phyloP scores from a whole-genome alignment of 768 basidiomycete species.

The Coprinopsis sp. region DNA sequence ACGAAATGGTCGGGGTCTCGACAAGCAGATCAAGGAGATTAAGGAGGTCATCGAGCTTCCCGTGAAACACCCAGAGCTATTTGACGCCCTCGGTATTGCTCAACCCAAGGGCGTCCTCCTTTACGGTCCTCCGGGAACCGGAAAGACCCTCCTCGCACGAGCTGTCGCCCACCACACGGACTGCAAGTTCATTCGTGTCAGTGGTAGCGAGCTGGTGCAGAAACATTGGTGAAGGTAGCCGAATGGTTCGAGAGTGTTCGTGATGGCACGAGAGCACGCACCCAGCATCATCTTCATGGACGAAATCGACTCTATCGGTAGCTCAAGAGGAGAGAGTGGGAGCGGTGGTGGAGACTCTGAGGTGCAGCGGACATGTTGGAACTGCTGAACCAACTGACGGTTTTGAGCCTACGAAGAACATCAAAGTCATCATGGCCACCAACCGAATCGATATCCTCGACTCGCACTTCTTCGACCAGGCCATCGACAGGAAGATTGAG shows the following conservation, averaged over 20 bases:
- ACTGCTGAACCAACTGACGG: slow-evolving; percentile 83
- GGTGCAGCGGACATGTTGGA: slow-evolving; percentile 92
- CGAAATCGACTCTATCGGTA: slow-evolving; percentile 97
- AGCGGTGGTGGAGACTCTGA: slow-evolving; percentile 86
- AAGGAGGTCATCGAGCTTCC: slow-evolving; percentile 95
- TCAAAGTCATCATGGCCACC: slow-evolving; percentile 95
- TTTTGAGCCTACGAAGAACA: slow-evolving; percentile 96
- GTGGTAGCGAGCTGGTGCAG: slow-evolving; percentile 91
- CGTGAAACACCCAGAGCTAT: slow-evolving; percentile 95
- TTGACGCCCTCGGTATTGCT: slow-evolving; percentile 93
- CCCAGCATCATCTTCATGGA: slow-evolving; percentile 99
- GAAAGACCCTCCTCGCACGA: slow-evolving; percentile 91
- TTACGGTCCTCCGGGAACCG: slow-evolving; percentile 95
- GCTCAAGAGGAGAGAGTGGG: slow-evolving; percentile 87
- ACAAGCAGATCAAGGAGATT: slow-evolving; percentile 99
- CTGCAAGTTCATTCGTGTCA: slow-evolving; percentile 95
- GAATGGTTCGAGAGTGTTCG: slow-evolving; percentile 98
- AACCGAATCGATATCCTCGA: slow-evolving; percentile 98
- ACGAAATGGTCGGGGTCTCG: slow-evolving; percentile 99
- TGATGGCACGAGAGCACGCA: slow-evolving; percentile 97
- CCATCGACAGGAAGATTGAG: slow-evolving; percentile 95
- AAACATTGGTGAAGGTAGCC: slow-evolving; percentile 94
- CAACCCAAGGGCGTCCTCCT: slow-evolving; percentile 95
- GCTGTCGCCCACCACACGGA: slow-evolving; percentile 98
- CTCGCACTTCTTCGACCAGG: slow-evolving; percentile 90